These are phyloP conservation scores for Galerina sulciceps DNA, from an alignment of 768 basidiomycete species.

Conservation along the genomic window DNA sequence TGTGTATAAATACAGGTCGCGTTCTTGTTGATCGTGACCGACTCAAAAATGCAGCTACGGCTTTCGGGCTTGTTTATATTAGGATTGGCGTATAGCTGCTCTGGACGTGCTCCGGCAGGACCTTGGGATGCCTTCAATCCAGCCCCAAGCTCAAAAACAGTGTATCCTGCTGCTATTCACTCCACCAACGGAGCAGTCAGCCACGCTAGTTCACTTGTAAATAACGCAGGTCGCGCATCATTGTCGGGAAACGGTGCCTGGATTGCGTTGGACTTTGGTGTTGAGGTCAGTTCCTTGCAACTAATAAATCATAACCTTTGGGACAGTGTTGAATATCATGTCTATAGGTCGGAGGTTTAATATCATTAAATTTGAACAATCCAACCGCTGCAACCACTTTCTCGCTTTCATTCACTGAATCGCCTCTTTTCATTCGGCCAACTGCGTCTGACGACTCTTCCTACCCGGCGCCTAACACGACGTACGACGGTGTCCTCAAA, in stretches of 20 bases:
- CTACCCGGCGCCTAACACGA: slow-evolving; percentile 46
- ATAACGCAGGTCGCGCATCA: slow-evolving; percentile 39
- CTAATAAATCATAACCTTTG: background rate
- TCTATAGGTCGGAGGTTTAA: slow-evolving; percentile 53
- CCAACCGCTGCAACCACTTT: slow-evolving; percentile 37
- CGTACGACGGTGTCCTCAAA: slow-evolving; percentile 45
- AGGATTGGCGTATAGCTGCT: background rate
- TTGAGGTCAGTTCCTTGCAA: slow-evolving; percentile 41
- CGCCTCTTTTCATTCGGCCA: slow-evolving; percentile 56
- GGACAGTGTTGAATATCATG: background rate
- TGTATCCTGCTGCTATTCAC: slow-evolving; percentile 46
- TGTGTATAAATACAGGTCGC: background rate
- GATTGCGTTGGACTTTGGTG: slow-evolving; percentile 58
- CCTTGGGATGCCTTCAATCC: slow-evolving; percentile 59
- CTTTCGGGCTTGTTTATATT: background rate
- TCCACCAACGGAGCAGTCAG: slow-evolving; percentile 37
- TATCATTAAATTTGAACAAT: slow-evolving; percentile 49
- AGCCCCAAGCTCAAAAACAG: slow-evolving; percentile 50
- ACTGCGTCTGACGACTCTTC: slow-evolving; percentile 57
- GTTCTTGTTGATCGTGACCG: background rate
- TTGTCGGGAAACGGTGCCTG: slow-evolving; percentile 45
- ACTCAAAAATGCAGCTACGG: background rate
- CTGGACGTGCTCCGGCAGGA: slow-evolving; percentile 43
- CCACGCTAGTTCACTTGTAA: slow-evolving; percentile 36
- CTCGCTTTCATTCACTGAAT: slow-evolving; percentile 62